These are phyloP conservation scores for Lupinus albus DNA, from an alignment of 306 rosid genomes.

Conservation along the genomic window DNA sequence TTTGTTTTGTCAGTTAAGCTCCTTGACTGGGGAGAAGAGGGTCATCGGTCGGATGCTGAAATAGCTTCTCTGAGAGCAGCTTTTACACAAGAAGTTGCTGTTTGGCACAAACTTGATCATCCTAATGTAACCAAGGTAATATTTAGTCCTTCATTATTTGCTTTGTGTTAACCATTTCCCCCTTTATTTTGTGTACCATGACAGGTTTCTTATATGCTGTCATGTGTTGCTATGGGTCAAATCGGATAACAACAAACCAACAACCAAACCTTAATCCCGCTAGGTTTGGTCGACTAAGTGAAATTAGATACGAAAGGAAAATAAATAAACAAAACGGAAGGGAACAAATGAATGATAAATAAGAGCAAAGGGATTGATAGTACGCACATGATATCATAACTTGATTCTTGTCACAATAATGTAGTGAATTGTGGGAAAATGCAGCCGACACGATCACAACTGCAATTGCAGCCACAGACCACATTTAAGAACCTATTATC, in stretches of 20 bases:
- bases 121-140: conserved; percentile 93
- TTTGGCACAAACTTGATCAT: conserved; percentile 99
- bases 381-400: conserved; percentile 18
- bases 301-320: too few species aligned
- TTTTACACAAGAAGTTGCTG: conserved; percentile 96
- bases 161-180: not conserved
- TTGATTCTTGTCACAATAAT: not conserved
- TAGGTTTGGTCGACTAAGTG: too few species aligned
- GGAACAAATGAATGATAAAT: not conserved
- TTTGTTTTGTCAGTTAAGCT: conserved; percentile 74
- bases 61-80: conserved; percentile 94
- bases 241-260: too few species aligned
- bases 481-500: too few species aligned
- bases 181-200: conserved; percentile 15
- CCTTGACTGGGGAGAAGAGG: conserved; percentile 99
- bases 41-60: conserved; percentile 95
- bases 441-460: too few species aligned
- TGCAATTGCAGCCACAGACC: too few species aligned
- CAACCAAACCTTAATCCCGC: too few species aligned
- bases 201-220: not conserved
- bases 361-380: conserved; percentile 8
- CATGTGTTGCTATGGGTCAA: not conserved
- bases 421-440: too few species aligned
- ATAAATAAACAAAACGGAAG: not conserved
- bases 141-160: conserved; percentile 29